Percentiles rank a stretch among this genome's conserved stretches.
These are phyloP conservation scores for Tylopilus intermedius DNA, from an alignment of 768 basidiomycete genomes.

Conservation along the genomic window DNA sequence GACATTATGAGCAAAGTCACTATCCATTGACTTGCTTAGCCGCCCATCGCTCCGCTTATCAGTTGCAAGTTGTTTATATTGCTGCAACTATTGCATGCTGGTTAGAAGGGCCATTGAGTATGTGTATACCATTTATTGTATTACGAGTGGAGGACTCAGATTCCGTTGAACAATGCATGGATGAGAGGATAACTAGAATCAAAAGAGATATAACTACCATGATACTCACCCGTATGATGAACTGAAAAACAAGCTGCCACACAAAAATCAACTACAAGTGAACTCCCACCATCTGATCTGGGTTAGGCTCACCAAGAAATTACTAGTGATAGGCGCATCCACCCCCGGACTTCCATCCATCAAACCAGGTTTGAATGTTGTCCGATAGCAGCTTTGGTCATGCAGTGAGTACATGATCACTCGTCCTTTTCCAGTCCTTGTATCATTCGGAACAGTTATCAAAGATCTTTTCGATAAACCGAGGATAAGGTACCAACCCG, in stretches of 20 bases:
- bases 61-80: not conserved
- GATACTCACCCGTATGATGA: not conserved
- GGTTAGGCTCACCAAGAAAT: not conserved
- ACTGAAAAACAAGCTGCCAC: not conserved
- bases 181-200: not conserved
- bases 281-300: not conserved
- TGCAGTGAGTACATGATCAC: constrained; percentile 30
- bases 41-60: not conserved
- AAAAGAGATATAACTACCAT: not conserved
- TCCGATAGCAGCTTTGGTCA: constrained; percentile 19
- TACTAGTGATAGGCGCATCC: not conserved
- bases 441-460: constrained; percentile 14
- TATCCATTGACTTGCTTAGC: constrained; percentile 32
- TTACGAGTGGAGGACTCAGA: constrained; percentile 1
- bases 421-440: constrained; percentile 28
- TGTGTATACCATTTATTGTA: constrained; percentile 25
- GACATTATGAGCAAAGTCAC: constrained; percentile 63
- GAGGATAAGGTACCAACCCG: constrained; percentile 8
- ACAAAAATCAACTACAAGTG: not conserved
- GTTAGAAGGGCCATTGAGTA: not conserved
- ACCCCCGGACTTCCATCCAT: not conserved
- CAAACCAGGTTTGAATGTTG: constrained; percentile 12
- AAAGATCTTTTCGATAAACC: constrained; percentile 15
- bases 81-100: not conserved
- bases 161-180: not conserved